These are phyloP conservation scores for Spathaspora girioi DNA, from an alignment of 805 yeast genomes.

Conservation along the genomic window DNA sequence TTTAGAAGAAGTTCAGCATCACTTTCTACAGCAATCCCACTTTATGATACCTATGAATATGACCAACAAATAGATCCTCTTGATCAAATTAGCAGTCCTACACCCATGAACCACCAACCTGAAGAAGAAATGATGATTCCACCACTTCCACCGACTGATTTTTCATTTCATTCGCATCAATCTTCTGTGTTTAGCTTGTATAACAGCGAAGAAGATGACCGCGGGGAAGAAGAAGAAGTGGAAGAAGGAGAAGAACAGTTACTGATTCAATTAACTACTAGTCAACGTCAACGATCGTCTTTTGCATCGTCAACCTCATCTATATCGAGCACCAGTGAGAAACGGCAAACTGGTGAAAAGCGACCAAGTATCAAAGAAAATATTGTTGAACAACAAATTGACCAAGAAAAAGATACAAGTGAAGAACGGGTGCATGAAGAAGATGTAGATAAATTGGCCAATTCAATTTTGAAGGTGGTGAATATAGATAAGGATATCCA, in stretches of 20 bases:
- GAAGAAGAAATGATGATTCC: constrained; percentile 2
- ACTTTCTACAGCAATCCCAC: neutral
- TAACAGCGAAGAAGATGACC: neutral
- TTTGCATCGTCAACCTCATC: constrained; percentile 1
- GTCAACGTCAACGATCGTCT: neutral
- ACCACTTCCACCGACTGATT: constrained; percentile 1
- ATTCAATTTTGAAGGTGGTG: constrained; percentile 14
- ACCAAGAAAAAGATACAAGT: neutral
- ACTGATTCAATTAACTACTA: neutral
- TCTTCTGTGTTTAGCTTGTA: neutral
- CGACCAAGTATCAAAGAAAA: neutral
- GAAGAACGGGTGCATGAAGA: constrained; percentile 7
- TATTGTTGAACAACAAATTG: neutral
- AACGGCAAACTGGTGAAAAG: constrained; percentile 1
- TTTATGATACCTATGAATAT: neutral
- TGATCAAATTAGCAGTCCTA: neutral
- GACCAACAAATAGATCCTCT: neutral
- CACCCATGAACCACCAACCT: neutral
- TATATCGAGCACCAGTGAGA: neutral
- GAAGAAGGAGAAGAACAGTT: neutral
- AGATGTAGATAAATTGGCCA: constrained; percentile 15
- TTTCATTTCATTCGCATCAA: neutral
- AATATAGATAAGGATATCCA: constrained; percentile 10
- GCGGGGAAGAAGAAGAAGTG: neutral
- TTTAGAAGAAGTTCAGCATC: neutral